phyloP scores from a whole-genome alignment of 495 filamentous ascomycete genomes.

The Neurospora sp. region DNA sequence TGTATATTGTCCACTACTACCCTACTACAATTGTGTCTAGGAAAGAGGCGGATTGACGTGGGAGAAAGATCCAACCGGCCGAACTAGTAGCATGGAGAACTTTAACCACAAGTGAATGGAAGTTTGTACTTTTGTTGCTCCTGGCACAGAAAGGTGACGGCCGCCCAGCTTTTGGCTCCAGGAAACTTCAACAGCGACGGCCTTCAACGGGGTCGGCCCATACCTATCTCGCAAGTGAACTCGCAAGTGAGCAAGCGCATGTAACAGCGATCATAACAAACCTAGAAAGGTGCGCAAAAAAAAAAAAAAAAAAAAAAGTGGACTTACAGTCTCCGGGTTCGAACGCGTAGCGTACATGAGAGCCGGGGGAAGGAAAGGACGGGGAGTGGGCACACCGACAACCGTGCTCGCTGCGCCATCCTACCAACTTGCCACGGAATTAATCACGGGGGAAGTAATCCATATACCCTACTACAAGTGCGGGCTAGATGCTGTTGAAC shows the following conservation, averaged over 20 bases:
- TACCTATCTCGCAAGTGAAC: background rate
- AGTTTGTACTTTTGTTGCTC: background rate
- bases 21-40: background rate
- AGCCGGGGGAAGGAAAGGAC: background rate
- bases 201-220: background rate
- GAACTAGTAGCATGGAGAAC: background rate
- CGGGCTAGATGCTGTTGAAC: background rate
- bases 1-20: background rate
- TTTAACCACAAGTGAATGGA: background rate
- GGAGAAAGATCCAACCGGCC: background rate
- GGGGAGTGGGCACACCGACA: background rate
- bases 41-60: background rate
- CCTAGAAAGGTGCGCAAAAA: background rate
- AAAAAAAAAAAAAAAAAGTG: background rate
- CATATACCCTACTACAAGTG: background rate
- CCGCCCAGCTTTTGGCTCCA: background rate
- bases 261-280: background rate
- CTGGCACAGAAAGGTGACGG: background rate
- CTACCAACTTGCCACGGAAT: background rate
- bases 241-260: background rate
- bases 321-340: background rate
- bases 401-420: background rate
- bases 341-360: background rate
- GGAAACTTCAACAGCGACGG: background rate
- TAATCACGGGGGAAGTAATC: background rate